Base-by-base conservation (phyloP, 139 green algal species). In the Chlamydomonas applanata region DNA sequence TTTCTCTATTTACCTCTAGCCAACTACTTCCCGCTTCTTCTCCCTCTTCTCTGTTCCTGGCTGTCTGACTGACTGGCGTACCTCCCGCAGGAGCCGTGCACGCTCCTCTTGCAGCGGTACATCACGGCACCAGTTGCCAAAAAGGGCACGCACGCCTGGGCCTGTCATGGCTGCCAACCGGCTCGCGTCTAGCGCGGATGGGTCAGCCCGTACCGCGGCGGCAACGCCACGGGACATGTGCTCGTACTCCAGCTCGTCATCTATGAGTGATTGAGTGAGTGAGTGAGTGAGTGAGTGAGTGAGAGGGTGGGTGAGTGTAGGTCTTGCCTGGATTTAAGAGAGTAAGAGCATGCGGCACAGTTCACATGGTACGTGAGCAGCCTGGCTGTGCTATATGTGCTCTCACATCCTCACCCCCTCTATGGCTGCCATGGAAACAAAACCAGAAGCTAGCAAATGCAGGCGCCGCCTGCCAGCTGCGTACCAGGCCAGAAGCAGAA, bases 401-500 rank as follows among this genome's bases (percentile, higher is more conserved):
- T n/a, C n/a, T n/a, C n/a, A n/a, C n/a, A n/a, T n/a, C n/a, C n/a
- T n/a, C n/a, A n/a, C n/a, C n/a, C n/a, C n/a, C n/a, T n/a, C n/a
- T n/a, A n/a, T n/a, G n/a, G n/a, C n/a, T n/a, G n/a, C n/a, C n/a
- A n/a, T n/a, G n/a, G n/a, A n/a, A n/a, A n/a, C n/a, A n/a, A n/a
- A n/a, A n/a, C n/a, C n/a, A n/a, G 33, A 13, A 27, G 20, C 53
- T 61, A 14, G 11, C 14, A 20, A 49, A 7, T 49, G 40, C 53
- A 36, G 25, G 59, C 27, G 4, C 30, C 40, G 75, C 17, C 4
- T 14, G 20, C 4, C 32, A 13, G 4, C 25, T 36, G 3, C 71
- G 27, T 30, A 87, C 83, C 84, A 0, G 90, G 93, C 95, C 95
- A 98, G 85, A 98, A 98, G 83, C 95, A 98, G 75, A 97, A 98